Percentiles rank a stretch among this genome's conserved stretches.
Evolutionary conservation across 768 basidiomycete species (phyloP).

Genomic region (Lentinula detonsa): DNA sequence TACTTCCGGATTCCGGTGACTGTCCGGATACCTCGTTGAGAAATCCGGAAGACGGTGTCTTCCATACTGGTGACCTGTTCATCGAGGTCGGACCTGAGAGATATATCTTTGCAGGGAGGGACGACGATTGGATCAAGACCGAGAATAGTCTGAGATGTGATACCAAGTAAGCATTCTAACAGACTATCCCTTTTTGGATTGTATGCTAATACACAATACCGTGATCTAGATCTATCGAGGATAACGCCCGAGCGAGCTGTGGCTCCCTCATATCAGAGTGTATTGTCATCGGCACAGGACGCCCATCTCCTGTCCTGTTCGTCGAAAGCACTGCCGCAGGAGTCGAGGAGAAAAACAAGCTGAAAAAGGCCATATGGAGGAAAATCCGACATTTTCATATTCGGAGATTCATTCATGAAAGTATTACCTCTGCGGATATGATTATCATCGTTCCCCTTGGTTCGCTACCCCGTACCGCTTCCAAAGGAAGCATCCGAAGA

Average conservation of each 20-base stretch:
- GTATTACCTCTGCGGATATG: conserved; percentile 58
- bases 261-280: conserved; percentile 62
- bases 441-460: conserved; percentile 59
- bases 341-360: conserved; percentile 41
- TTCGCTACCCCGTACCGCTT: conserved; percentile 70
- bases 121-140: conserved; percentile 85
- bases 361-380: conserved; percentile 70
- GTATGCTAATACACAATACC: conserved; percentile 7
- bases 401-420: conserved; percentile 73
- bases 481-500: conserved; percentile 79
- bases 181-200: background rate
- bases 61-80: conserved; percentile 80
- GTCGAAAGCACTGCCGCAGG: conserved; percentile 52
- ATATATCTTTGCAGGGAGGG: conserved; percentile 64
- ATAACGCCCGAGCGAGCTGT: conserved; percentile 65
- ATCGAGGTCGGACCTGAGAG: conserved; percentile 50
- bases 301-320: conserved; percentile 76
- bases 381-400: conserved; percentile 69
- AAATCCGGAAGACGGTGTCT: conserved; percentile 51
- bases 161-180: conserved; percentile 42
- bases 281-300: conserved; percentile 70
- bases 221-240: conserved; percentile 58
- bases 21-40: conserved; percentile 60
- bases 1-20: conserved; percentile 60
- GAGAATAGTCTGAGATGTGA: conserved; percentile 76